Evolutionary conservation across 495 filamentous ascomycete genomes (phyloP), one percentile per base, ranked within the genome.

Genomic region (Sordaria brevicollis): DNA sequence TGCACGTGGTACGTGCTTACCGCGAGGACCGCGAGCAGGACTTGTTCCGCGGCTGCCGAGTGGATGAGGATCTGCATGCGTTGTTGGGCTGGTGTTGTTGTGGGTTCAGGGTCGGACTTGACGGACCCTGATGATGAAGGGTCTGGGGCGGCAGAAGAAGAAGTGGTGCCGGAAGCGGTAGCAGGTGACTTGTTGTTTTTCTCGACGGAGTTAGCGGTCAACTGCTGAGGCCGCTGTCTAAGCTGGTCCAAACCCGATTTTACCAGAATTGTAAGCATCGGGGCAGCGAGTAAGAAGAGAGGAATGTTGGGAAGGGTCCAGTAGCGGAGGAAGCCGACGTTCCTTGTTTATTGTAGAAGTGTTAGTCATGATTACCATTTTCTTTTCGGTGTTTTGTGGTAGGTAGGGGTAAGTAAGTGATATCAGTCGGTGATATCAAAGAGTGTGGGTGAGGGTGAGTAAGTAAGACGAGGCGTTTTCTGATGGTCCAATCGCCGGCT

Each of bases 291-390:
- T 17, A 94, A 71, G 78, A 98, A 98, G 2, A 99, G 86, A 1
- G 96, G 96, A 34, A 96, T 70, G 74, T 99, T 97, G 17, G 91
- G 86, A 1, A 91, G 35, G 1, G 87, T 96, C 95, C 96, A 98
- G 81, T 99, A 99, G 54, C 87, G 87, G 54, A 99, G 84, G 74
- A 97, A 89, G 0, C 95, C 96, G 67, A 89, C 87, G 74, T 93
- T 87, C 94, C 94, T n/a, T 97, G 65, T 17, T 35, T 9, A 13
- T 6, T 31, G 25, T 17, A n/a, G n/a, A n/a, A n/a, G n/a, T 37
- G 57, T 76, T 62, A 74, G 72, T 67, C 65, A 69, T 25, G 37
- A 62, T 65, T 11, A 10, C 15, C 1, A 39, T 19, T 36, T 10
- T 9, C 4, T 10, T 57, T 57, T 57, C 25, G 49, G 49, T 2